Evolutionary conservation across 768 basidiomycete species (phyloP), one percentile per base, ranked within the genome.

Genomic region (Tylopilus intermedius): DNA sequence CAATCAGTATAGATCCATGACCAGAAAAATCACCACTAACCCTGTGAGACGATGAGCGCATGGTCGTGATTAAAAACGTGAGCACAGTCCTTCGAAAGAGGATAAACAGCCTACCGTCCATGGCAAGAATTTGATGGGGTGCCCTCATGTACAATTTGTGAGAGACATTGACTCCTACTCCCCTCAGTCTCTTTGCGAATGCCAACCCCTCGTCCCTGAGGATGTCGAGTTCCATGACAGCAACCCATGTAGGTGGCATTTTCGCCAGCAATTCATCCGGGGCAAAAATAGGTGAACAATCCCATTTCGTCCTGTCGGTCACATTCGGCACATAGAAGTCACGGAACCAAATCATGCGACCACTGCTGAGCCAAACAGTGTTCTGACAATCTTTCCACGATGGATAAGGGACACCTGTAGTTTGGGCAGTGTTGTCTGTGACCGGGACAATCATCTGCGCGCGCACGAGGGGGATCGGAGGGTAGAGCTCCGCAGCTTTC

Each of bases 371-470:
- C 76, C 84, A 83, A 1, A 83, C 79, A 5, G 85, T 78, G 50
- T 81, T 69, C 14, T 72, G 71, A 60, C 86, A 87, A 54, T 79
- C 76, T 14, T 68, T 69, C 86, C 87, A 88, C 5, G 76, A 78
- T 15, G 63, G 65, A 58, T 79, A 73, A 5, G 64, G 66, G 14
- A 58, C 55, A 2, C 59, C 74, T 42, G 60, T 70, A 53, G 56
- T 72, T 71, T 61, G 61, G 7, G 82, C 81, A 14, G 87, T 88
- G 73, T 88, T 89, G 63, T 90, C 85, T 2, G 78, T 82, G 26
- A 88, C 86, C 0, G 88, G 88, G 4, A 88, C 88, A 40, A 88
- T 76, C 47, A 89, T 75, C 7, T 88, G 73, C 58, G 83, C 83
- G 67, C 84, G 81, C 4, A 76, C 58, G 43, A 88, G 62, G 3